phyloP scores from a whole-genome alignment of 192 early-diverging fungal genomes.

The Linnemannia zychae region DNA sequence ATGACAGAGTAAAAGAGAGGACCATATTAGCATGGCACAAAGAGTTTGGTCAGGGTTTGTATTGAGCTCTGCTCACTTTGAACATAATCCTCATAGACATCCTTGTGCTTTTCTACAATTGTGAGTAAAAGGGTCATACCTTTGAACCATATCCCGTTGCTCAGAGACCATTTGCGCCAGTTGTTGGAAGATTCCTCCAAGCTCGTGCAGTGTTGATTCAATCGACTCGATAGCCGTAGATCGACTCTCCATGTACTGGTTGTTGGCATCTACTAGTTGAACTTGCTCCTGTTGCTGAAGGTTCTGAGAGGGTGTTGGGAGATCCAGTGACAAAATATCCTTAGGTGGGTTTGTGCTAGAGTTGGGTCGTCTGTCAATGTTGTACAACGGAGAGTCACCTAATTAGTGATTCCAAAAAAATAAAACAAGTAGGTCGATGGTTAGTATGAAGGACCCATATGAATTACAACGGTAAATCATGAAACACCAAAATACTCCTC shows the following conservation, averaged over 20 bases:
- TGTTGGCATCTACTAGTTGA: conserved; percentile 72
- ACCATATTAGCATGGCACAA: neutral
- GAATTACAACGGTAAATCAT: neutral
- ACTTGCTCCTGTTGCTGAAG: conserved; percentile 79
- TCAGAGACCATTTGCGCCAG: conserved; percentile 89
- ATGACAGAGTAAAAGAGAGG: neutral
- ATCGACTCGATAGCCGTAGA: conserved; percentile 95
- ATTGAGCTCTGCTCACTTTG: neutral
- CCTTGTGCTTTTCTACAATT: neutral
- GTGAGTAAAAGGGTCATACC: conserved; percentile 46
- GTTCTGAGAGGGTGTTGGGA: conserved; percentile 66
- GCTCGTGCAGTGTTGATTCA: conserved; percentile 96
- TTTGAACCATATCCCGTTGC: conserved; percentile 91
- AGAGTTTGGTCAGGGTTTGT: neutral
- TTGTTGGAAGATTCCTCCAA: conserved; percentile 92
- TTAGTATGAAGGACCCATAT: too few species aligned
- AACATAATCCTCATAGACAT: neutral
- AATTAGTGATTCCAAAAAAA: neutral
- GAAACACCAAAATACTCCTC: neutral
- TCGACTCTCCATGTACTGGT: conserved; percentile 90
- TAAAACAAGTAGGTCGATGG: neutral
- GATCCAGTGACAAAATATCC: conserved; percentile 58
- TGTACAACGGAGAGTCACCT: conserved; percentile 73
- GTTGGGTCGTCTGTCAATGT: conserved; percentile 61
- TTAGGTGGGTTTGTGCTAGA: conserved; percentile 29